Conservation (phyloP, 176 grass and related monocot genomes). For the Cocos nucifera region DNA sequence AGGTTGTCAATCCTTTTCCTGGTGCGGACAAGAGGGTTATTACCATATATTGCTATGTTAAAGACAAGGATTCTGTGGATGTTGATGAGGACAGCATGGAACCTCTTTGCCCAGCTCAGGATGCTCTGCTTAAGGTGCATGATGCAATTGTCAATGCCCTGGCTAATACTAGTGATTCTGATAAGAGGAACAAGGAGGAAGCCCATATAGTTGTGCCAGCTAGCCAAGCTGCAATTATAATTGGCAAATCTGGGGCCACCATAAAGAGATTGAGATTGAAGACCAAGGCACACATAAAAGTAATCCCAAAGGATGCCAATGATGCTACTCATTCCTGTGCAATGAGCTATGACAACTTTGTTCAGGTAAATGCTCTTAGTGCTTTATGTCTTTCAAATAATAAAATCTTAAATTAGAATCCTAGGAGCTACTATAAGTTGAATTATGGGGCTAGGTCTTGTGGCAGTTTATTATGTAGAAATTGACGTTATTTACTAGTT, state of each 20-base stretch:
- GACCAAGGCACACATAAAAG: constrained; percentile 63
- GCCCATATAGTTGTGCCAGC: constrained; percentile 72
- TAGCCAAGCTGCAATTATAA: constrained; percentile 81
- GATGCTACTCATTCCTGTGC: constrained; percentile 68
- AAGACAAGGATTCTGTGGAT: constrained; percentile 37
- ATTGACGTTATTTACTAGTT: too few species aligned
- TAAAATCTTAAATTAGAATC: too few species aligned
- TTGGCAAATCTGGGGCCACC: constrained; percentile 72
- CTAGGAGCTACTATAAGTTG: too few species aligned
- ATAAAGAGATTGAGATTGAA: constrained; percentile 65
- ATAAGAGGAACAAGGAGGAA: constrained; percentile 40
- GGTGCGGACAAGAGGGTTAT: constrained; percentile 83
- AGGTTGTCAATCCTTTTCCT: constrained; percentile 84
- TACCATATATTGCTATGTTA: constrained; percentile 64
- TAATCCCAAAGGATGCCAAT: constrained; percentile 69
- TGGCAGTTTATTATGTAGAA: too few species aligned
- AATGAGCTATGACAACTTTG: constrained; percentile 85
- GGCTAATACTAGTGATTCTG: constrained; percentile 37
- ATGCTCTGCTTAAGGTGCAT: constrained; percentile 77
- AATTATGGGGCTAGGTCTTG: too few species aligned
- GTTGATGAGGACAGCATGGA: constrained; percentile 40
- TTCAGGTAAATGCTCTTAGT: constrained; percentile 50
- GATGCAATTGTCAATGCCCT: constrained; percentile 70
- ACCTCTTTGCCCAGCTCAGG: constrained; percentile 70
- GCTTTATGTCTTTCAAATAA: too few species aligned